Base-by-base conservation (phyloP, 225 moss, liverwort and hornwort genomes). In the Climacium dendroides region DNA sequence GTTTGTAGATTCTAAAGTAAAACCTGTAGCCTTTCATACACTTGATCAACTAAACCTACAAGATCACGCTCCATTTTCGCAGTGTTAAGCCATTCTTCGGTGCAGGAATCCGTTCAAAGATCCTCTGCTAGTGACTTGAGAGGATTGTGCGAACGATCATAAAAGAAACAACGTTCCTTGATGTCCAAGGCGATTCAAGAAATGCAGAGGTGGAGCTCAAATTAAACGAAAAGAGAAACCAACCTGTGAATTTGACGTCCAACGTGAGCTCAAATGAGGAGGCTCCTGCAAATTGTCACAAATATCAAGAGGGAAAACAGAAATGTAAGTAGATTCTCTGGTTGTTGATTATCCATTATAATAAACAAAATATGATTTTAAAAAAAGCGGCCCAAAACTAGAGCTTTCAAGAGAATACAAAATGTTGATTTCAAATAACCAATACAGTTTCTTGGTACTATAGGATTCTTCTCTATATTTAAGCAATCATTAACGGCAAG, bases 231-330 rank as follows among this genome's bases (percentile, higher is more conserved):
- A 63, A 86, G 54, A 89, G 37, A 64, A 74, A 89, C 53, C 74
- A 71, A 91, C 94, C 89, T 94, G 94, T 78, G 91, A 82, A 89
- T 89, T 95, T 64, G 87, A 76, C 45, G 86, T 92, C 91, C 92
- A 90, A 81, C 94, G 91, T 85, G 90, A 87, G 87, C 92, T 91
- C 62, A 87, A 78, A 83, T 94, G 92, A 80, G 90, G 78, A 83
- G 92, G 69, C 77, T 94, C 94, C 94, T 94, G 92, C 82, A 85
- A 50, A 83, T 72, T n/a, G 77, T 61, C 80, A 84, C 55, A 82
- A 57, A 85, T 58, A 82, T 77, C 41, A 77, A 62, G 63, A 78
- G 55, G 85, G 62, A 18, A 29, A 91, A 89, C 34, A 85, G 72
- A 89, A 90, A 41, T 76, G 87, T 61, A 78, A 78, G 82, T 77